phyloP scores from a whole-genome alignment of 208 protist genomes.

The Leishmania amazonensis region DNA sequence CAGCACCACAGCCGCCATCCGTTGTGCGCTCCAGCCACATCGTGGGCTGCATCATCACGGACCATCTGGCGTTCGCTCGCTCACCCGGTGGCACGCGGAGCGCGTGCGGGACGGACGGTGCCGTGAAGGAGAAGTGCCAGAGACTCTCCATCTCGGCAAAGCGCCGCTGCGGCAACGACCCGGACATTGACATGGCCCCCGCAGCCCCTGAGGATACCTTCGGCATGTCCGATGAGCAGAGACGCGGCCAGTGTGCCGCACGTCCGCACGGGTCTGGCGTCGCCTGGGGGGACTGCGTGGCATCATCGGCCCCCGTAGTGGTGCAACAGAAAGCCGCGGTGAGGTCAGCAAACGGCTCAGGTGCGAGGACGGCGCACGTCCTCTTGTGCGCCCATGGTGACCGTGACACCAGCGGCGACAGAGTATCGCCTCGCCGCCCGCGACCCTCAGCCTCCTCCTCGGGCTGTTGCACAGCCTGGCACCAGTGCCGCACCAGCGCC shows the following conservation, averaged over 20 bases:
- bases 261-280: neutral
- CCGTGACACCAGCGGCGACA: neutral
- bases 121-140: neutral
- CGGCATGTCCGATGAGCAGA: neutral
- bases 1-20: neutral
- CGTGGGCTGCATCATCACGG: neutral
- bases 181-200: neutral
- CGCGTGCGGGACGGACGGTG: neutral
- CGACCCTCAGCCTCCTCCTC: neutral
- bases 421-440: neutral
- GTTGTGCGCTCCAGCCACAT: neutral
- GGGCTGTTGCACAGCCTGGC: neutral
- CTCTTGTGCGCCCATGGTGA: neutral
- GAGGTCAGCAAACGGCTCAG: neutral
- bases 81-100: neutral
- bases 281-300: neutral
- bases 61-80: neutral
- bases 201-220: neutral
- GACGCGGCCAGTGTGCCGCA: neutral
- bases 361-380: neutral
- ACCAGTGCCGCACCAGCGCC: neutral
- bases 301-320: neutral
- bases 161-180: slow-evolving; percentile 7
- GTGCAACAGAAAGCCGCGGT: neutral
- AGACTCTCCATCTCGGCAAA: neutral